Percentiles rank a stretch among this genome's conserved stretches.
phyloP scores from a whole-genome alignment of 1,284 basidiomycete genomes.

The Tilletia indica region DNA sequence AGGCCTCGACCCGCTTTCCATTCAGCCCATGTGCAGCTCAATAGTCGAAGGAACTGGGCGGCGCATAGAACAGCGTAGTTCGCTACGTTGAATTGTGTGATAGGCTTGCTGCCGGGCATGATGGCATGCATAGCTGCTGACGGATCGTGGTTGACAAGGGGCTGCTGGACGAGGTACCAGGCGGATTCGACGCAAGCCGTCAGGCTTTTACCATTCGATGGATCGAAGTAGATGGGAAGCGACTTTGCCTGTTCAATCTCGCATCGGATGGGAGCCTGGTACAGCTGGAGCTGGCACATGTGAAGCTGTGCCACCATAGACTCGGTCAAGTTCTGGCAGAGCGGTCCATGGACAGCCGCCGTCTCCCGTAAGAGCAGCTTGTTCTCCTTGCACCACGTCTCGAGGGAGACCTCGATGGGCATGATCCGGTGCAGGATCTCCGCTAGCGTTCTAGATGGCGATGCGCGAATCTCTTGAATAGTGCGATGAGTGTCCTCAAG shows the following conservation, averaged over 20 bases:
- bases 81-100: slow-evolving; percentile 8
- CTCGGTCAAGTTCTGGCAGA: slow-evolving; percentile 14
- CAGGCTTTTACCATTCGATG: not conserved
- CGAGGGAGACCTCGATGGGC: slow-evolving; percentile 11
- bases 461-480: not conserved
- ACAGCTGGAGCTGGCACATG: slow-evolving; percentile 20
- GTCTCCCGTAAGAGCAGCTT: slow-evolving; percentile 15
- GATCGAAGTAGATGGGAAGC: slow-evolving; percentile 8
- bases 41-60: slow-evolving; percentile 13
- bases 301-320: slow-evolving; percentile 19
- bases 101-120: not conserved
- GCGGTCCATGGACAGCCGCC: not conserved
- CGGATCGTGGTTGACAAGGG: slow-evolving; percentile 16
- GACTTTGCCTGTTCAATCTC: not conserved
- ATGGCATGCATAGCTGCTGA: not conserved
- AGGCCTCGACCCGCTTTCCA: not conserved
- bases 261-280: slow-evolving; percentile 13
- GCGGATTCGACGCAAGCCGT: slow-evolving; percentile 23
- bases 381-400: slow-evolving; percentile 17
- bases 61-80: slow-evolving; percentile 15
- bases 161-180: slow-evolving; percentile 20
- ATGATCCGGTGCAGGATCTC: not conserved
- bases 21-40: slow-evolving; percentile 15
- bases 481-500: slow-evolving; percentile 10
- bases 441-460: not conserved